phyloP scores from a whole-genome alignment of 768 basidiomycete species.

The Trametes gibbosa region DNA sequence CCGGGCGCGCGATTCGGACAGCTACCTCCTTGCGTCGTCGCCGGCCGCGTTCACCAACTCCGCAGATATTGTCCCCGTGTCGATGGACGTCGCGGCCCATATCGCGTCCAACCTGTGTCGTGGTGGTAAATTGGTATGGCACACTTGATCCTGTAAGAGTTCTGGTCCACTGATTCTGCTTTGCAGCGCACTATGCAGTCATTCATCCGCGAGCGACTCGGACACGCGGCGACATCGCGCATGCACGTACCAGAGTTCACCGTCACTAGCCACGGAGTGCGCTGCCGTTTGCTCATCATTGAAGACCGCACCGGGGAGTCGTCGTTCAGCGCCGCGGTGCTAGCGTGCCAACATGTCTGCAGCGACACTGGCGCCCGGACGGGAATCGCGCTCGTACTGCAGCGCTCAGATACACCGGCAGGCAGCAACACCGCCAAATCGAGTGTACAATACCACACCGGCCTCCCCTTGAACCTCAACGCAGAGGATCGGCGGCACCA shows the following conservation, averaged over 20 bases:
- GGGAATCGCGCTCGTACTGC: neutral
- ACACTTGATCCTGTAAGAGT: neutral
- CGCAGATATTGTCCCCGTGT: neutral
- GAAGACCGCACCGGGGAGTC: neutral
- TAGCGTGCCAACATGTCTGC: slow-evolving; percentile 7
- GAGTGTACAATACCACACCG: neutral
- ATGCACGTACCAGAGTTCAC: slow-evolving; percentile 12
- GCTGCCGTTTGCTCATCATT: slow-evolving; percentile 6
- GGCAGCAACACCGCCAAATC: neutral
- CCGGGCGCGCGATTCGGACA: slow-evolving; percentile 6
- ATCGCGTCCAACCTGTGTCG: neutral
- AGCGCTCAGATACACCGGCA: too few species aligned
- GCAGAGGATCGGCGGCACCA: neutral
- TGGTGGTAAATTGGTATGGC: neutral
- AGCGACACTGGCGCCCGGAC: neutral
- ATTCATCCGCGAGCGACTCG: neutral
- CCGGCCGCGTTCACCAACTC: slow-evolving; percentile 7
- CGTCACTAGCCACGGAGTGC: slow-evolving; percentile 9
- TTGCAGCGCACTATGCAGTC: neutral
- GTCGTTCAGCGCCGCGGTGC: slow-evolving; percentile 3
- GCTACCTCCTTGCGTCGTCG: slow-evolving; percentile 14
- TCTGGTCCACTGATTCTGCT: neutral
- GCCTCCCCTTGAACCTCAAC: neutral
- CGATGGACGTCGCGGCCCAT: neutral
- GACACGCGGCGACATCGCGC: neutral